These are phyloP conservation scores for Avena insularis DNA, from an alignment of 176 grass and related monocot species.

Conservation along the genomic window DNA sequence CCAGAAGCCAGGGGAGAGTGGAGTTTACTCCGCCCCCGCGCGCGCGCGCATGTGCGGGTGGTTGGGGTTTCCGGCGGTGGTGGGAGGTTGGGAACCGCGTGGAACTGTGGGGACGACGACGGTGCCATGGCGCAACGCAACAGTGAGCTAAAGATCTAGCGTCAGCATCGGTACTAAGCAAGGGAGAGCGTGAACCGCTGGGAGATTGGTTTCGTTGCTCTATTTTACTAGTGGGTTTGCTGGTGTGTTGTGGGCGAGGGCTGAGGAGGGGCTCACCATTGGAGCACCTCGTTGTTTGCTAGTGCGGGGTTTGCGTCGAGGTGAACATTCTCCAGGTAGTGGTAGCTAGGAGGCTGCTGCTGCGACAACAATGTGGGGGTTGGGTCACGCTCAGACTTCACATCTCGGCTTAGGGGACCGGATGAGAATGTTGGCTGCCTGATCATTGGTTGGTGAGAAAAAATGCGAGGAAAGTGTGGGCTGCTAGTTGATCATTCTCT, in stretches of 20 bases:
- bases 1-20: neutral
- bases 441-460: neutral
- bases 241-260: neutral
- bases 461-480: neutral
- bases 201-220: neutral
- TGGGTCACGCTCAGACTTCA: neutral
- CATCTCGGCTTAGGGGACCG: neutral
- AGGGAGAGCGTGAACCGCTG: conserved; percentile 4
- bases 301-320: neutral
- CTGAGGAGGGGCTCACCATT: neutral
- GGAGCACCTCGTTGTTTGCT: conserved; percentile 19
- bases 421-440: neutral
- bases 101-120: neutral
- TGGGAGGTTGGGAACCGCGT: neutral
- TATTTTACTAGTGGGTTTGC: conserved; percentile 29
- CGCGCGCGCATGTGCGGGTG: conserved; percentile 10
- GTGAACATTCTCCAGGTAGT: conserved; percentile 35
- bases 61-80: conserved; percentile 19
- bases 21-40: conserved; percentile 14
- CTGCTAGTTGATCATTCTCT: neutral
- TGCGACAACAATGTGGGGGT: conserved; percentile 5
- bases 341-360: conserved; percentile 12
- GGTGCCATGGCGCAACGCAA: conserved; percentile 7
- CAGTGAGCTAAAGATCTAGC: conserved; percentile 4
- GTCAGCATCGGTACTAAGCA: neutral